Conservation (phyloP, 2,329 filamentous ascomycete genomes). For the Parasarocladium wereldwijsianum region DNA sequence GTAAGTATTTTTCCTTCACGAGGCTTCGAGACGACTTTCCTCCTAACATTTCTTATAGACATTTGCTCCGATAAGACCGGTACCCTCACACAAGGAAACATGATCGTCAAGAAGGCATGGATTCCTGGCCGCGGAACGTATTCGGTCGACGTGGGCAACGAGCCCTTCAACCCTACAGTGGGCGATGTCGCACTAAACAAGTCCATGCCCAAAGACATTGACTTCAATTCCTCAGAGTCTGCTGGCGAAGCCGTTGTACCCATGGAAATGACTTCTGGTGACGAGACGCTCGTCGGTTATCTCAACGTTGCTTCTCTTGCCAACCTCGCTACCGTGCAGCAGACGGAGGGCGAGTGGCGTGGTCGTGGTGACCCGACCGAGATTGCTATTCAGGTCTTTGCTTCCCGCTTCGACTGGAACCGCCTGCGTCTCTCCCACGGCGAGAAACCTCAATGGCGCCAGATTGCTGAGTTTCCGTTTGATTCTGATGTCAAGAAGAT, state of each 20-base stretch:
- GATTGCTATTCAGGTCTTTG: slow-evolving; percentile 59
- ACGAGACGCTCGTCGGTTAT: slow-evolving; percentile 30
- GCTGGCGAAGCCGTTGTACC: slow-evolving; percentile 11
- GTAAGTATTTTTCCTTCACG: slow-evolving; percentile 2
- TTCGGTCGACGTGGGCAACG: slow-evolving; percentile 36
- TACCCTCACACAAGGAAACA: slow-evolving; percentile 48
- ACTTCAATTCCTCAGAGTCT: slow-evolving; percentile 16
- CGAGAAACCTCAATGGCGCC: slow-evolving; percentile 32
- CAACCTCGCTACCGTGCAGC: slow-evolving; percentile 34
- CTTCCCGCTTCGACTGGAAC: slow-evolving; percentile 49
- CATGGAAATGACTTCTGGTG: slow-evolving; percentile 25
- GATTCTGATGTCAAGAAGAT: slow-evolving; percentile 62
- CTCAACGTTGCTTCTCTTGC: slow-evolving; percentile 44
- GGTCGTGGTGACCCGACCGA: slow-evolving; percentile 54
- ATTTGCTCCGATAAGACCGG: slow-evolving; percentile 43
- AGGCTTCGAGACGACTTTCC: neutral
- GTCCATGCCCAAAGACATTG: slow-evolving; percentile 23
- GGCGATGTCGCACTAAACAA: slow-evolving; percentile 29
- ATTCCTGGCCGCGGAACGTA: slow-evolving; percentile 42
- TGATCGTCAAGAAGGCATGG: slow-evolving; percentile 47
- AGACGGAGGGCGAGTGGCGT: slow-evolving; percentile 34
- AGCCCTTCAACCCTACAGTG: slow-evolving; percentile 41
- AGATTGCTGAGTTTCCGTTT: slow-evolving; percentile 54
- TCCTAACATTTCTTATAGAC: slow-evolving; percentile 9
- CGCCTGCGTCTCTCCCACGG: slow-evolving; percentile 34